Percentiles rank a stretch among this genome's conserved stretches.
These are phyloP conservation scores for Aspergillus heteromorphus DNA, from an alignment of 495 filamentous ascomycete genomes.

Conservation along the genomic window DNA sequence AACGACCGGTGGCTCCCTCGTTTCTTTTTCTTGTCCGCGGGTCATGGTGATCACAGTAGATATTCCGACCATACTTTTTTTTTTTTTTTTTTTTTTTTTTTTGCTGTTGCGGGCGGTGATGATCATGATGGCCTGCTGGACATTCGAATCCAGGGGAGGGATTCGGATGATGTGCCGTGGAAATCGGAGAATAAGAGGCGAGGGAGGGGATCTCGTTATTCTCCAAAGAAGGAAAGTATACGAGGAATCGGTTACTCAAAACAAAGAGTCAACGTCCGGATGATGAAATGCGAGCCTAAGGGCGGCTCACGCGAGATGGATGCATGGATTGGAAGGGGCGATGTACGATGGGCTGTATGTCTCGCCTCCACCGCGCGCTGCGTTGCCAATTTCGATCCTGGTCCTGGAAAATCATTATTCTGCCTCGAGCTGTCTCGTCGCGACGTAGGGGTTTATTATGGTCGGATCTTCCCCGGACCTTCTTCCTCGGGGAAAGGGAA, in stretches of 20 bases:
- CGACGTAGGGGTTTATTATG: too few relatives aligned
- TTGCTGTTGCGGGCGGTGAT: not conserved
- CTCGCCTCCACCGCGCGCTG: not conserved
- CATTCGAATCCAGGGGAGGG: not conserved
- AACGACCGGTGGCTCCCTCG: not conserved
- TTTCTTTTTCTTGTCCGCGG: not conserved
- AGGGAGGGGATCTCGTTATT: too few relatives aligned
- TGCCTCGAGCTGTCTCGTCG: too few relatives aligned
- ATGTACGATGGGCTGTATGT: conserved; percentile 2
- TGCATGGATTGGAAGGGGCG: too few relatives aligned
- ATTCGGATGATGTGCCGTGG: too few relatives aligned
- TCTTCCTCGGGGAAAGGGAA: not conserved
- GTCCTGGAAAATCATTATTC: too few relatives aligned
- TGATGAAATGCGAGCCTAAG: too few relatives aligned
- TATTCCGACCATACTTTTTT: too few relatives aligned
- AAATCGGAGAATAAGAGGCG: not conserved
- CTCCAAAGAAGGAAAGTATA: not conserved
- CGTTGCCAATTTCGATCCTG: not conserved
- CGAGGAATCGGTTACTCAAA: not conserved
- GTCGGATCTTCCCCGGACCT: not conserved
- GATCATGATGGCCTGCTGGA: not conserved
- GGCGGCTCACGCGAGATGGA: too few relatives aligned
- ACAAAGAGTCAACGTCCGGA: not conserved
- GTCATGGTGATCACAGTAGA: too few relatives aligned
- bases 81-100: not conserved